Percentiles rank a stretch among this genome's conserved stretches.
Evolutionary conservation across 257 asterid genomes (phyloP).

Genomic region (Ballota nigra): DNA sequence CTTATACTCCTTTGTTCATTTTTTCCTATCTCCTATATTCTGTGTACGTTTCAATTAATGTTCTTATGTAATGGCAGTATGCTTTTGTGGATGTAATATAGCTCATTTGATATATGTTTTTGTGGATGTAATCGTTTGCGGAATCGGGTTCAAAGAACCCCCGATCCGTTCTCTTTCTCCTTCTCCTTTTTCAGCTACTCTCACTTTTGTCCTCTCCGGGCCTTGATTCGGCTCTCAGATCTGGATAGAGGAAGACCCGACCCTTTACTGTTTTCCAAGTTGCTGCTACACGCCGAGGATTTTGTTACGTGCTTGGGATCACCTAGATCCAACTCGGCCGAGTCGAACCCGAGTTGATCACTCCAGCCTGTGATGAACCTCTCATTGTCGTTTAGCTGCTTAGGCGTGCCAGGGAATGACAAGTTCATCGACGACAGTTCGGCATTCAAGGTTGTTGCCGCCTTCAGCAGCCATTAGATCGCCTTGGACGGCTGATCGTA

Average conservation of each 20-base stretch:
- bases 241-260: constrained; percentile 56
- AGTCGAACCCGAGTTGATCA: constrained; percentile 49
- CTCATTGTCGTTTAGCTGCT: constrained; percentile 64
- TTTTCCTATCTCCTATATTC: no score
- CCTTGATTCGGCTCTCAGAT: constrained; percentile 51
- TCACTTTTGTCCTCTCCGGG: constrained; percentile 52
- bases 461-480: constrained; percentile 85
- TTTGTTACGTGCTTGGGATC: constrained; percentile 27
- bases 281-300: constrained; percentile 45
- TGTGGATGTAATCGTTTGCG: no score
- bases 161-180: constrained; percentile 35
- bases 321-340: constrained; percentile 51
- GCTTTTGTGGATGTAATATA: no score
- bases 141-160: constrained; percentile 36
- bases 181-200: constrained; percentile 56
- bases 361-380: constrained; percentile 51
- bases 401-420: constrained; percentile 55
- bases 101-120: no score
- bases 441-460: constrained; percentile 57
- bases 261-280: constrained; percentile 46
- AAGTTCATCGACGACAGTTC: constrained; percentile 63
- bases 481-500: constrained; percentile 93
- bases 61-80: no score
- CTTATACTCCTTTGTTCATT: no score
- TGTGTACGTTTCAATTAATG: no score